Conservation (phyloP, 768 basidiomycete genomes). For the Agaricus sinodeliciosus region DNA sequence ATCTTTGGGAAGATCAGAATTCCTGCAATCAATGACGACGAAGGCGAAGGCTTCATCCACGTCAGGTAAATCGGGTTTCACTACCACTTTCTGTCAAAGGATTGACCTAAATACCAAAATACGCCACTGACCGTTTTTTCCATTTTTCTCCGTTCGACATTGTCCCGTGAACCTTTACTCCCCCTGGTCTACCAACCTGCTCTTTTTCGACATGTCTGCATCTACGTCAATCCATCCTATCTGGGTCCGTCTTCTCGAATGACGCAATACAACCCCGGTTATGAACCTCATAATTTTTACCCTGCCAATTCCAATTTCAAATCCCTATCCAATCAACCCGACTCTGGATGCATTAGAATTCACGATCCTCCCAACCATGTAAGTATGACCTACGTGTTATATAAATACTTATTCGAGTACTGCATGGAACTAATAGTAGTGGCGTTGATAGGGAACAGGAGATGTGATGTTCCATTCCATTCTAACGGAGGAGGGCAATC, state of each 20-base stretch:
- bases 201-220: neutral
- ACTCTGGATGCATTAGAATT: constrained; percentile 35
- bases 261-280: constrained; percentile 4
- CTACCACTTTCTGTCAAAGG: neutral
- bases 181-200: constrained; percentile 3
- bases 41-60: constrained; percentile 64
- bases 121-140: neutral
- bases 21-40: constrained; percentile 54
- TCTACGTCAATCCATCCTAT: neutral
- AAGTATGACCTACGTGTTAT: constrained; percentile 16
- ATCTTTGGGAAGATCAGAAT: constrained; percentile 73
- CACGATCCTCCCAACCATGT: constrained; percentile 73
- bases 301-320: neutral
- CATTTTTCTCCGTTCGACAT: neutral
- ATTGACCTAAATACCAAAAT: neutral
- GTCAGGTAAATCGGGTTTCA: constrained; percentile 43
- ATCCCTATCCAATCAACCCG: neutral
- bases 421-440: constrained; percentile 5
- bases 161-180: neutral
- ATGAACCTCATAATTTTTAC: neutral
- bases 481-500: constrained; percentile 52
- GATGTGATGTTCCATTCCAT: constrained; percentile 70
- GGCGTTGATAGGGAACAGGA: constrained; percentile 42
- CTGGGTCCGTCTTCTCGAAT: constrained; percentile 3
- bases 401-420: neutral